Evolutionary conservation across 2,329 filamentous ascomycete species (phyloP).

Genomic region (Curvularia sp.): DNA sequence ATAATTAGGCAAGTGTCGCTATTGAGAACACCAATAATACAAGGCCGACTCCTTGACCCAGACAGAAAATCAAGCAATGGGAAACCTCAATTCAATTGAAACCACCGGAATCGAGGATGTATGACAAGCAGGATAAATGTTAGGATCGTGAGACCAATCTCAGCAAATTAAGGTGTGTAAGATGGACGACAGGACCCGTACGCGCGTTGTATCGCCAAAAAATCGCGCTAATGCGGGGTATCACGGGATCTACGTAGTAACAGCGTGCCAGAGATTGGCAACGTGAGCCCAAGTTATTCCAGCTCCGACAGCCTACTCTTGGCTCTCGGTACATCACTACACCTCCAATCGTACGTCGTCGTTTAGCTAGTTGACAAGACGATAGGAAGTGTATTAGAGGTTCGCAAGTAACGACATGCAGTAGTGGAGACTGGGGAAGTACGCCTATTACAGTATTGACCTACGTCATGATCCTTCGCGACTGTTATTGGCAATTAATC

Average conservation of each 20-base stretch:
- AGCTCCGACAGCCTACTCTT: neutral
- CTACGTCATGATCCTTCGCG: neutral
- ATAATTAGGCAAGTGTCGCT: conserved; percentile 8
- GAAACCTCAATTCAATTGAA: neutral
- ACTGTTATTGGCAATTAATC: neutral
- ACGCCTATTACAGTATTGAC: neutral
- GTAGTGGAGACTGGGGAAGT: neutral
- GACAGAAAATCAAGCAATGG: too few species aligned
- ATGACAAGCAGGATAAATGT: neutral
- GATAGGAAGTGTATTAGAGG: neutral
- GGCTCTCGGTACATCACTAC: neutral
- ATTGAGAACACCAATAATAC: neutral
- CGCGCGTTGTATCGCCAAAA: conserved; percentile 17
- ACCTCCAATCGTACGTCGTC: neutral
- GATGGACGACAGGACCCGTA: conserved; percentile 10
- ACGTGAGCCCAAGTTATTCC: neutral
- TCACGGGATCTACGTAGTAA: conserved; percentile 31
- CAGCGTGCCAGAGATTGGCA: neutral
- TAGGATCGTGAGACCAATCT: neutral
- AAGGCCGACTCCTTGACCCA: neutral
- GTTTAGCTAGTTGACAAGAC: neutral
- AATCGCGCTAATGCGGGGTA: conserved; percentile 37
- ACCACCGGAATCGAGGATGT: neutral
- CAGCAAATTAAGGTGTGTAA: neutral
- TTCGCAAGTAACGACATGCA: neutral